Conservation (phyloP, 441 rosid genomes). For the Oxalis stricta region DNA sequence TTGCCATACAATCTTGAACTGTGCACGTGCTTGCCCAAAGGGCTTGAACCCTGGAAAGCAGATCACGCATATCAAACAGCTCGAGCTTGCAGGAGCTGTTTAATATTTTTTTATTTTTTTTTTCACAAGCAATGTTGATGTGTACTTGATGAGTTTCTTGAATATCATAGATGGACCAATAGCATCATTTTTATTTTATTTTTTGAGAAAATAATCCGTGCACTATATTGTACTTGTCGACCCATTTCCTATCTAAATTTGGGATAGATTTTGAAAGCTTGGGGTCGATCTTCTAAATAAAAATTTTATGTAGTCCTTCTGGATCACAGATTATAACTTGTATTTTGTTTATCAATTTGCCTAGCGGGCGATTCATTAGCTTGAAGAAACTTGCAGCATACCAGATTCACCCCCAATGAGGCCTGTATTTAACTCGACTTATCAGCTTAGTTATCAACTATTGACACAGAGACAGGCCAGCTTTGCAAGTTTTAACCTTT, state of each 20-base stretch:
- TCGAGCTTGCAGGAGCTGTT: conserved; percentile 27
- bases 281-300: conserved; percentile 7
- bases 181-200: conserved; percentile 7
- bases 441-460: too few relatives aligned
- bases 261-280: conserved; percentile 3
- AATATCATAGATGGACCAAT: conserved; percentile 7
- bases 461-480: too few relatives aligned
- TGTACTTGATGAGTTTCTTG: conserved; percentile 13
- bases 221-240: conserved; percentile 11
- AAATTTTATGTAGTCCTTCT: too few relatives aligned
- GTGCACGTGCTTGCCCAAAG: conserved; percentile 95
- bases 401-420: too few relatives aligned
- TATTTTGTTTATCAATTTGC: too few relatives aligned
- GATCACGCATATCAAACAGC: conserved; percentile 67
- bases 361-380: too few relatives aligned
- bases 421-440: too few relatives aligned
- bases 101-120: conserved; percentile 1
- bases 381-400: too few relatives aligned
- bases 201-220: conserved; percentile 13
- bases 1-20: conserved; percentile 94
- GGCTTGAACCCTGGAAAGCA: conserved; percentile 94
- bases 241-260: conserved; percentile 12
- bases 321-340: too few relatives aligned
- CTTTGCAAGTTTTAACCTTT: too few relatives aligned
- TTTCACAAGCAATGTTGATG: conserved; percentile 5